These are phyloP conservation scores for Agarophyton chilense DNA, from an alignment of 23 red algal species.

Conservation along the genomic window DNA sequence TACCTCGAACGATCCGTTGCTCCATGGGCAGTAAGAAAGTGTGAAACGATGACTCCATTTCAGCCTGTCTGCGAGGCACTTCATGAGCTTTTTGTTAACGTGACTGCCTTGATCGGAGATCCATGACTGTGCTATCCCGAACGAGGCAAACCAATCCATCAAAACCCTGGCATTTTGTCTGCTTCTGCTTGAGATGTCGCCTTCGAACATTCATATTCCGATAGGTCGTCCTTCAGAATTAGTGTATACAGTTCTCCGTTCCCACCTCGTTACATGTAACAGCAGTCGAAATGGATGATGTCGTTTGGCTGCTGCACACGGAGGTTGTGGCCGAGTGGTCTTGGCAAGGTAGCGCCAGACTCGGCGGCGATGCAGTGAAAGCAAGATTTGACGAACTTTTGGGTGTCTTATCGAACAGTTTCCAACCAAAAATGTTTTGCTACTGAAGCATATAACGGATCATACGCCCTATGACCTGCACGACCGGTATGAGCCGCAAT, in stretches of 20 bases:
- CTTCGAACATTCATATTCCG: neutral
- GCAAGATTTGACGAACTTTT: constrained; percentile 1
- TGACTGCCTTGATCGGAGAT: constrained; percentile 1
- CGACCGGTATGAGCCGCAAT: constrained; percentile 4
- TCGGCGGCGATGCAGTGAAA: neutral
- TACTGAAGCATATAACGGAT: neutral
- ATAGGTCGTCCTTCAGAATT: constrained; percentile 16
- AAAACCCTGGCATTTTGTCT: neutral
- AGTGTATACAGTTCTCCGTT: constrained; percentile 14
- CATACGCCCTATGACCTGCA: neutral
- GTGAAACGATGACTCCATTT: constrained; percentile 12
- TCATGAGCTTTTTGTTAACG: constrained; percentile 3
- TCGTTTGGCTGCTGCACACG: neutral
- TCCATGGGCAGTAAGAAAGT: neutral
- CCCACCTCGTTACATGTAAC: neutral
- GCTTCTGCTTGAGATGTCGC: neutral
- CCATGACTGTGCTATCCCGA: neutral
- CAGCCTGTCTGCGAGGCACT: neutral
- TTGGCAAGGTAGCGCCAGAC: neutral
- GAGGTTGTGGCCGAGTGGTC: neutral
- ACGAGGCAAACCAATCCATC: constrained; percentile 33
- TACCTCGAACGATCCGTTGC: constrained; percentile 25
- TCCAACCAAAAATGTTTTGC: constrained; percentile 6
- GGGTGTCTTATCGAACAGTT: neutral
- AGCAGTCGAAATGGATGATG: constrained; percentile 22